Conservation (phyloP, 2,329 filamentous ascomycete species). For the Capronia epimyces region DNA sequence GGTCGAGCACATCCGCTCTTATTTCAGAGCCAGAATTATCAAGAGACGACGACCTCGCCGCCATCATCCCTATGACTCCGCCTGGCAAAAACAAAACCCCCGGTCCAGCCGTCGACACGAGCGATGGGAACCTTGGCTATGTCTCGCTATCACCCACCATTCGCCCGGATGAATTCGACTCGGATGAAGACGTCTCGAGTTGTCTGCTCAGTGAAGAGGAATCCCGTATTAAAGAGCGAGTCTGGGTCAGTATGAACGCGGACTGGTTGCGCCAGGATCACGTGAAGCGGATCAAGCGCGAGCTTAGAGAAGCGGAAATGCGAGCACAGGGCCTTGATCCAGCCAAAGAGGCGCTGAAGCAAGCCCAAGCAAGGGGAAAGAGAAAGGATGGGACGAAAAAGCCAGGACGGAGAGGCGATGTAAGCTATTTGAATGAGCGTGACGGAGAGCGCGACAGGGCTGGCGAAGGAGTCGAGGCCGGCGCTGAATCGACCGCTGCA, state of each 20-base stretch:
- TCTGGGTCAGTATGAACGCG: constrained; percentile 94
- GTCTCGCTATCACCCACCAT: constrained; percentile 47
- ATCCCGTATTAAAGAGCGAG: constrained; percentile 74
- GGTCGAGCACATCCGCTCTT: neutral
- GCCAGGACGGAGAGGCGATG: constrained; percentile 44
- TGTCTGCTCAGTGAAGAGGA: constrained; percentile 71
- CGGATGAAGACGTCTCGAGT: constrained; percentile 79
- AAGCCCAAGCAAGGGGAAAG: constrained; percentile 37
- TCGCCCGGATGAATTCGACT: constrained; percentile 70
- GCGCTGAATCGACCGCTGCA: constrained; percentile 5
- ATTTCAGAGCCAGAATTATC: neutral
- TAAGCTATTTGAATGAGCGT: constrained; percentile 44
- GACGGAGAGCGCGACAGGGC: constrained; percentile 34
- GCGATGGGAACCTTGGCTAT: constrained; percentile 22
- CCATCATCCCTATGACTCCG: constrained; percentile 9
- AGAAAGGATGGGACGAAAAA: constrained; percentile 43
- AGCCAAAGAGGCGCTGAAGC: constrained; percentile 27
- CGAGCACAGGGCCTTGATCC: constrained; percentile 34
- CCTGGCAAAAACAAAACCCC: constrained; percentile 13
- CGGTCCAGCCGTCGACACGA: constrained; percentile 23
- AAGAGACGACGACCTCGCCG: constrained; percentile 26
- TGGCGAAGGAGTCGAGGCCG: constrained; percentile 1
- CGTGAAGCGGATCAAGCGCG: constrained; percentile 70
- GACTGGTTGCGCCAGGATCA: constrained; percentile 86
- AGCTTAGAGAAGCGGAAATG: constrained; percentile 53